Percentiles rank a stretch among this genome's conserved stretches.
Evolutionary conservation across 2,329 filamentous ascomycete genomes (phyloP).

Genomic region (Xylaria sp.): DNA sequence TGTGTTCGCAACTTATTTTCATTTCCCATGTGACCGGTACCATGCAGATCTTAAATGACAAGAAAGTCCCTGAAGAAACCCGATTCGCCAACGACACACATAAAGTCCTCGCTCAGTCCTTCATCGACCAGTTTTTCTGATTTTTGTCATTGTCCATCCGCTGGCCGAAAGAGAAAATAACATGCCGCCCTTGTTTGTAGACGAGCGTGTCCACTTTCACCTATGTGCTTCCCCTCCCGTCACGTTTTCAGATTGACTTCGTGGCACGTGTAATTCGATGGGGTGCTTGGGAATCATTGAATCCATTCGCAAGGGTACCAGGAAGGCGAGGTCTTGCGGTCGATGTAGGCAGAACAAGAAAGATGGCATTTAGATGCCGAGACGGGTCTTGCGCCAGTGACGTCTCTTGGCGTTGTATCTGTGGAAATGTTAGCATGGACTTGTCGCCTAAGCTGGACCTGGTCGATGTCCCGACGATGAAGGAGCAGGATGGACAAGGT

Average conservation of each 20-base stretch:
- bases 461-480: not conserved
- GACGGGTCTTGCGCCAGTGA: constrained; percentile 99
- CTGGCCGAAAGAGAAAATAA: constrained; percentile 12
- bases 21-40: constrained; percentile 60
- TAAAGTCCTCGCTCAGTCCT: constrained; percentile 32
- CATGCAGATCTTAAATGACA: constrained; percentile 55
- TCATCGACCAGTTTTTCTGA: constrained; percentile 25
- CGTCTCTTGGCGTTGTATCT: constrained; percentile 99
- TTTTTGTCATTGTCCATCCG: constrained; percentile 23
- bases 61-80: constrained; percentile 47
- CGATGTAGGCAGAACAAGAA: constrained; percentile 51
- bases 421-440: constrained; percentile 25
- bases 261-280: constrained; percentile 34
- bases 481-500: constrained; percentile 14
- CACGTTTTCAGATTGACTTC: constrained; percentile 29
- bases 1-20: constrained; percentile 40
- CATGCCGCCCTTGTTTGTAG: constrained; percentile 18
- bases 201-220: constrained; percentile 19
- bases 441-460: not conserved
- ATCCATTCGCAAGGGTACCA: constrained; percentile 29
- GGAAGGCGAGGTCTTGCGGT: constrained; percentile 33
- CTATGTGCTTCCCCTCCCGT: constrained; percentile 10
- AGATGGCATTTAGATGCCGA: constrained; percentile 88
- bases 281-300: constrained; percentile 38
- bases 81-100: constrained; percentile 43